These are phyloP conservation scores for Solioccasus polychromus DNA, from an alignment of 768 basidiomycete genomes.

Conservation along the genomic window DNA sequence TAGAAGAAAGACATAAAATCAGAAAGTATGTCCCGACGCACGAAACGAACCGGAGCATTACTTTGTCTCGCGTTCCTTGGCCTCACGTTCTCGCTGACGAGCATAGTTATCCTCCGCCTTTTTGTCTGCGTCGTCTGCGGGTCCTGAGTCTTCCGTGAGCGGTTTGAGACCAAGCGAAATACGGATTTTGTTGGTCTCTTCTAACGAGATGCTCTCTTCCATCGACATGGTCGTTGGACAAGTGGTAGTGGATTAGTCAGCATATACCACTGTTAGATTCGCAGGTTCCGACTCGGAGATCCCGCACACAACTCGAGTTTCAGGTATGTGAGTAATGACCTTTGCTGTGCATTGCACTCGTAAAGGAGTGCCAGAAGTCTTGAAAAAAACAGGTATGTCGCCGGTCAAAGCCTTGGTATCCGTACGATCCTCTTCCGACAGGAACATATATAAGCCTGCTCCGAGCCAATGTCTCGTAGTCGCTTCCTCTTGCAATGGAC, in stretches of 20 bases:
- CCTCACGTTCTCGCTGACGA: conserved; percentile 64
- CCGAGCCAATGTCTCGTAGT: neutral
- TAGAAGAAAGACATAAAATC: conserved; percentile 32
- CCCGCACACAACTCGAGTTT: too few relatives aligned
- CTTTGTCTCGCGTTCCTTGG: conserved; percentile 74
- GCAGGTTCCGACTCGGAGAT: conserved; percentile 1
- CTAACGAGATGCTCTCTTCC: conserved; percentile 88
- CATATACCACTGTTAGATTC: neutral
- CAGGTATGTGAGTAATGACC: too few relatives aligned
- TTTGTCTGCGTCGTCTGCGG: conserved; percentile 73
- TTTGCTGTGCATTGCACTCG: too few relatives aligned
- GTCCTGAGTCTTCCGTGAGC: conserved; percentile 74
- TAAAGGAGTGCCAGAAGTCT: too few relatives aligned
- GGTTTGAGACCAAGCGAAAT: conserved; percentile 92
- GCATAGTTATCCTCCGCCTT: conserved; percentile 87
- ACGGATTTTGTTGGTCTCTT: conserved; percentile 96
- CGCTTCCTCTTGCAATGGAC: conserved; percentile 9
- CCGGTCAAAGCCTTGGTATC: too few relatives aligned
- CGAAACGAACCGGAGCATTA: conserved; percentile 39
- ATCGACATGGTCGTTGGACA: conserved; percentile 49
- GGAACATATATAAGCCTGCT: neutral
- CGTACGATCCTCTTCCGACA: too few relatives aligned
- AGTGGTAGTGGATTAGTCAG: conserved; percentile 11
- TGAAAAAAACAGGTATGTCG: too few relatives aligned
- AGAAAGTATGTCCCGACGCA: conserved; percentile 12